These are phyloP conservation scores for Cryptococcus neoformans DNA, from an alignment of 1,284 basidiomycete genomes.

Conservation along the genomic window DNA sequence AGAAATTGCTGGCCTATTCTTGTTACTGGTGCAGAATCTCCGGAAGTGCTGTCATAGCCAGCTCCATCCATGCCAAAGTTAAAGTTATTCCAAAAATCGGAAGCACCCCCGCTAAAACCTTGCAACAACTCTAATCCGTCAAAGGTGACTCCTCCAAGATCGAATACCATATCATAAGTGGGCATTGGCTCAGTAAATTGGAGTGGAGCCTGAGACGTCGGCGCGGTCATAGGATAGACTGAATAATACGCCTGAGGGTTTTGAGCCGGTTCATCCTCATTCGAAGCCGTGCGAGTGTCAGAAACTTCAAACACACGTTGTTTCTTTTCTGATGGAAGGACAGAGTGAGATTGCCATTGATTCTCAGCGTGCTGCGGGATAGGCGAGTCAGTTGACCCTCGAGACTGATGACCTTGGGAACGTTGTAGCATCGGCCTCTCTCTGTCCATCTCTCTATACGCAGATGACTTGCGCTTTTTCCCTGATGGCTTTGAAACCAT, in stretches of 20 bases:
- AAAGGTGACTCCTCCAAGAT: constrained; percentile 44
- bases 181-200: neutral
- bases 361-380: neutral
- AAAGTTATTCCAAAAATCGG: constrained; percentile 28
- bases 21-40: neutral
- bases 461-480: constrained; percentile 29
- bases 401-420: constrained; percentile 2
- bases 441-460: neutral
- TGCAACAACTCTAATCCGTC: constrained; percentile 45
- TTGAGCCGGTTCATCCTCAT: constrained; percentile 1
- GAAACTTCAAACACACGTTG: constrained; percentile 25
- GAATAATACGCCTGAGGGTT: neutral
- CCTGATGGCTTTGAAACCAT: constrained; percentile 10
- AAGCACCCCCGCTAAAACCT: constrained; percentile 33
- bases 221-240: neutral
- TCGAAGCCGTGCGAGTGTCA: constrained; percentile 22
- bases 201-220: neutral
- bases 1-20: no score
- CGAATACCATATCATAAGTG: constrained; percentile 24
- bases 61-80: constrained; percentile 1
- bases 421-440: constrained; percentile 4
- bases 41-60: neutral
- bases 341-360: neutral
- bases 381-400: neutral
- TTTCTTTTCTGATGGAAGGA: constrained; percentile 4